A percentile compares a stretch with the other conserved stretches of the same genome.
Evolutionary conservation across 208 protist genomes (phyloP).

Genomic region (Leishmania turanica): DNA sequence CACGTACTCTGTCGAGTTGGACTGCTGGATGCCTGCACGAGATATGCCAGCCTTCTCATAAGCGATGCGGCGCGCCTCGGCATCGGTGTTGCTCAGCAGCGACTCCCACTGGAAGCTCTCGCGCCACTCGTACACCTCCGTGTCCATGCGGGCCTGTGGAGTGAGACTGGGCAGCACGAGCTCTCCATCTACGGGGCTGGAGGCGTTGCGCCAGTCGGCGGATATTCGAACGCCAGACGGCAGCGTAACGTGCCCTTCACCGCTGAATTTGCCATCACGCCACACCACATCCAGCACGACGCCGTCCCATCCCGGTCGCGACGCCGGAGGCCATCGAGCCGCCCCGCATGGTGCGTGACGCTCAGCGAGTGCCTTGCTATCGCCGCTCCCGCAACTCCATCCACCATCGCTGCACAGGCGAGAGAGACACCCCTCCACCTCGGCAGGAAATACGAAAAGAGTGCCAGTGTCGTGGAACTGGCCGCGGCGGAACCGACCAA

Average conservation of each 20-base stretch:
- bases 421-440: conserved; percentile 31
- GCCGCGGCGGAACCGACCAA: conserved; percentile 54
- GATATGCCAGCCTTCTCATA: conserved; percentile 1
- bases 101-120: conserved; percentile 86
- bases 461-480: conserved; percentile 74
- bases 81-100: conserved; percentile 44
- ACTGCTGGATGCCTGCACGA: conserved; percentile 23
- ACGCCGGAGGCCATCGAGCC: conserved; percentile 19
- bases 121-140: conserved; percentile 45
- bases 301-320: conserved; percentile 34
- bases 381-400: conserved; percentile 8
- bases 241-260: conserved; percentile 73
- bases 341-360: not conserved
- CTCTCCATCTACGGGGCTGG: conserved; percentile 47
- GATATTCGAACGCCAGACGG: conserved; percentile 55
- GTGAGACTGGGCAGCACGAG: conserved; percentile 36
- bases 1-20: conserved; percentile 50
- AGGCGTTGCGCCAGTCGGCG: conserved; percentile 65
- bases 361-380: not conserved
- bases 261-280: conserved; percentile 50
- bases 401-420: conserved; percentile 25
- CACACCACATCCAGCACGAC: conserved; percentile 74
- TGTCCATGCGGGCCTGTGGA: conserved; percentile 20
- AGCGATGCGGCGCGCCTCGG: conserved; percentile 20
- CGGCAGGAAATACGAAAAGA: conserved; percentile 44